Percentiles rank a stretch among this genome's conserved stretches.
Evolutionary conservation across 306 rosid species (phyloP).

Genomic region (Abrus precatorius): DNA sequence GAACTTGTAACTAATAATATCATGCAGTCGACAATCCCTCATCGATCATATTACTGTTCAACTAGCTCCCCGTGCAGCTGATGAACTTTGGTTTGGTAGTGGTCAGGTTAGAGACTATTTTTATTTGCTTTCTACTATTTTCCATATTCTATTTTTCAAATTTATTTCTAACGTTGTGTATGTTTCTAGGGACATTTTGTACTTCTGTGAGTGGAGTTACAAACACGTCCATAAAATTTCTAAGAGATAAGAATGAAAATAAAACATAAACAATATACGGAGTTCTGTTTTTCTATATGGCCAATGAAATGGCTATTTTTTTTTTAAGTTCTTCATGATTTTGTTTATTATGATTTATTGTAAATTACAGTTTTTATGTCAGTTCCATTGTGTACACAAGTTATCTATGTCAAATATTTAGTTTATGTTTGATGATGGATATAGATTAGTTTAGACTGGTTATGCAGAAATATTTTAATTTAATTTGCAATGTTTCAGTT

Average conservation of each 20-base stretch:
- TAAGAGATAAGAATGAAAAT: conserved; percentile 23
- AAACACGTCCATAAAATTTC: not conserved
- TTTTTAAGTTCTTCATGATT: conserved; percentile 22
- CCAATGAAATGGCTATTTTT: conserved; percentile 17
- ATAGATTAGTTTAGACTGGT: conserved; percentile 25
- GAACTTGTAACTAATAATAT: conserved; percentile 41
- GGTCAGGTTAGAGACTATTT: conserved; percentile 64
- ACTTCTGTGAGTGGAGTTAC: not conserved
- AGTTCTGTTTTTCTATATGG: not conserved
- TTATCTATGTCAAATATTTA: not conserved
- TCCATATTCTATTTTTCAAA: conserved; percentile 17
- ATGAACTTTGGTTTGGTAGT: conserved; percentile 88
- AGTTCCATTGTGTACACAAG: not conserved
- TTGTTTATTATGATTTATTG: conserved; percentile 5
- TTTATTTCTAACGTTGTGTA: conserved; percentile 7
- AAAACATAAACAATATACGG: conserved; percentile 2
- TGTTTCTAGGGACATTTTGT: conserved; percentile 24
- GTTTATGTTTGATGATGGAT: conserved; percentile 24
- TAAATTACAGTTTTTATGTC: conserved; percentile 33
- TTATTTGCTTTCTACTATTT: conserved; percentile 34
- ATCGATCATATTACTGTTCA: conserved; percentile 94
- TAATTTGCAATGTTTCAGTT: conserved; percentile 62
- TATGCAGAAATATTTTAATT: conserved; percentile 33
- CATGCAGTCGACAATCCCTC: conserved; percentile 89
- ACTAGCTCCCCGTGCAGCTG: conserved; percentile 99